A percentile compares a stretch with the other conserved stretches of the same genome.
Conservation (phyloP, 1,139 yeast genomes). For the Suhomyces bribrorum region DNA sequence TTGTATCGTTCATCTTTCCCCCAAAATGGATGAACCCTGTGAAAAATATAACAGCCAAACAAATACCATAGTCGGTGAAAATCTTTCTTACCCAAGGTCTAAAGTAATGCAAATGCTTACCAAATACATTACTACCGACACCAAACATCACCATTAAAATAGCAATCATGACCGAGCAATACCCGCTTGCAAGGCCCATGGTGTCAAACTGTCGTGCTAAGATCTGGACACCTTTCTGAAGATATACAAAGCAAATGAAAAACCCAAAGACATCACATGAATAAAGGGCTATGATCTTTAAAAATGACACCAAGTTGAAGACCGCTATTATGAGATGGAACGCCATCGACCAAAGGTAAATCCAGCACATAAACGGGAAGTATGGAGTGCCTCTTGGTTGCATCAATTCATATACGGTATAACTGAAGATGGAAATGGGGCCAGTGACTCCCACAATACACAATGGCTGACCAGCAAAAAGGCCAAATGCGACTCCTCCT, state of each 20-base stretch:
- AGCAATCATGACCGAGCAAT: constrained; percentile 73
- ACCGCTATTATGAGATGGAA: constrained; percentile 76
- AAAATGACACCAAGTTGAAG: constrained; percentile 65
- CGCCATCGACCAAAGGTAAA: constrained; percentile 87
- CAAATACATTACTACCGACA: constrained; percentile 59
- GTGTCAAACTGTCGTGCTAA: constrained; percentile 65
- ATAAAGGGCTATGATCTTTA: constrained; percentile 74
- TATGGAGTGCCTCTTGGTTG: constrained; percentile 65
- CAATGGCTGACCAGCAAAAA: constrained; percentile 85
- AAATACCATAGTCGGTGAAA: constrained; percentile 84
- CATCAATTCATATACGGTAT: constrained; percentile 83
- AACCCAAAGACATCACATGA: constrained; percentile 95
- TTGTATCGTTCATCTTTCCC: constrained; percentile 55
- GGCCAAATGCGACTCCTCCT: constrained; percentile 87
- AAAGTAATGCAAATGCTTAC: constrained; percentile 60
- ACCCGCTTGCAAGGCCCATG: constrained; percentile 57
- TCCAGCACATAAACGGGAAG: constrained; percentile 96
- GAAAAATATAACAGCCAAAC: constrained; percentile 80
- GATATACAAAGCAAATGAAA: constrained; percentile 85
- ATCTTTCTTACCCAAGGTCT: constrained; percentile 63
- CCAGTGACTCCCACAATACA: constrained; percentile 99
- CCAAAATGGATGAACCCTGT: constrained; percentile 92
- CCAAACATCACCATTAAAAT: constrained; percentile 77
- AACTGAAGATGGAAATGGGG: constrained; percentile 87
- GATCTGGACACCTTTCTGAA: constrained; percentile 88